Evolutionary conservation across 75 land plant genomes (phyloP).

Genomic region (Selaginella tamariscina): DNA sequence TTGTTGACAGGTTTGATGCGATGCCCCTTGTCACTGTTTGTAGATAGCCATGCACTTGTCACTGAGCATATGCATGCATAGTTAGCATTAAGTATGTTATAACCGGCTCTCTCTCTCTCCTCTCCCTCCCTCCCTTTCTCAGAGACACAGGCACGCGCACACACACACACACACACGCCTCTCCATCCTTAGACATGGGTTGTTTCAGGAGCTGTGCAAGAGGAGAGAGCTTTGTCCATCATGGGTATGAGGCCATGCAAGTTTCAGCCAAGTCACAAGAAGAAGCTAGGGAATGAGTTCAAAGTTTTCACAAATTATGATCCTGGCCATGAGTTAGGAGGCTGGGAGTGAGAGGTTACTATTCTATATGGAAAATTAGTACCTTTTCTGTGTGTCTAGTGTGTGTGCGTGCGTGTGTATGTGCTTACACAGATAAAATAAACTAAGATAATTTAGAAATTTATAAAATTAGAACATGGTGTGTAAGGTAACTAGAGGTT

Average conservation of each 20-base stretch:
- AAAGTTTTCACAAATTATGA: constrained; percentile 70
- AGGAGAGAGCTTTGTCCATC: constrained; percentile 44
- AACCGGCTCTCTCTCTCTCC: not conserved
- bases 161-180: not conserved
- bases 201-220: constrained; percentile 79
- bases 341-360: too few species aligned
- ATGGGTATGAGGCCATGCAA: constrained; percentile 56
- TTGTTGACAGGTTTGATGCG: constrained; percentile 59
- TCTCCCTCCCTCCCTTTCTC: not conserved
- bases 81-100: not conserved
- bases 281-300: constrained; percentile 91
- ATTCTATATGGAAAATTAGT: too few species aligned
- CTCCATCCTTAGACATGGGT: too few species aligned
- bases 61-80: not conserved
- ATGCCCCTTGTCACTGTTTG: not conserved
- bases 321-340: constrained; percentile 55
- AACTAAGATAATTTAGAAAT: too few species aligned
- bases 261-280: constrained; percentile 60
- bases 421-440: too few species aligned
- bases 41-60: not conserved
- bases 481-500: too few species aligned
- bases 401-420: too few species aligned
- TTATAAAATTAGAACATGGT: too few species aligned
- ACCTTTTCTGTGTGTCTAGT: too few species aligned
- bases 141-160: not conserved